Evolutionary conservation across 371 early-diverging fungal species (phyloP).

Genomic region (Nosema muscidifuracis): DNA sequence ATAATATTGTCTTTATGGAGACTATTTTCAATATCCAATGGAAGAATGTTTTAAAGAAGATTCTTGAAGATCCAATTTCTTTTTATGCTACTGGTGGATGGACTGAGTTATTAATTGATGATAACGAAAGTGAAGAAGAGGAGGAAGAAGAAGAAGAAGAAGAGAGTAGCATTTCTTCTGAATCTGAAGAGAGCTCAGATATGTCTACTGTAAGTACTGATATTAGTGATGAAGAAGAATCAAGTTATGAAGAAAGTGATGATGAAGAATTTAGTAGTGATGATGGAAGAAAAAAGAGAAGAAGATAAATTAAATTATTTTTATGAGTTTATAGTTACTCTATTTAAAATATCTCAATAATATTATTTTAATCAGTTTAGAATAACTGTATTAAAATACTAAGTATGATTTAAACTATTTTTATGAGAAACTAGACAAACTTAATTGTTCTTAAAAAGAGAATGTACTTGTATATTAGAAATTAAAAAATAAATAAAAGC

Average conservation of each 20-base stretch:
- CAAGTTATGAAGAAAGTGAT: conserved; percentile 26
- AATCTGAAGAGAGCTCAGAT: conserved; percentile 27
- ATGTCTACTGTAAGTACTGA: conserved; percentile 28
- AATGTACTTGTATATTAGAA: too few relatives aligned
- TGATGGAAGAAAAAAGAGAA: conserved; percentile 28
- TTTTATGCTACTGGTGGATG: conserved; percentile 94
- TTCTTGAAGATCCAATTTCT: conserved; percentile 82
- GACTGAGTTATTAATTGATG: conserved; percentile 66
- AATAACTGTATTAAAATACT: too few relatives aligned
- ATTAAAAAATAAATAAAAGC: too few relatives aligned
- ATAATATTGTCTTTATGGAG: conserved; percentile 86
- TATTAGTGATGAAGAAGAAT: conserved; percentile 23
- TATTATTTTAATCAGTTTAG: neutral
- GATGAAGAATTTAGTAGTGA: conserved; percentile 30
- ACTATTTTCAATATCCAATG: conserved; percentile 93
- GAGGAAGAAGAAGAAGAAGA: conserved; percentile 34
- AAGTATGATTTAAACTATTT: too few relatives aligned
- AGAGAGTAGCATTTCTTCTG: conserved; percentile 15
- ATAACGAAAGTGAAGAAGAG: conserved; percentile 59
- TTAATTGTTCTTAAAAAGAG: too few relatives aligned
- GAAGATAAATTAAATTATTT: conserved; percentile 48
- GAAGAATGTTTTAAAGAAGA: conserved; percentile 93
- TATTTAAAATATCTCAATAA: neutral
- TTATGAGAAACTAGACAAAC: too few relatives aligned
- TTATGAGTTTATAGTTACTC: too few relatives aligned